Conservation (phyloP, 257 asterid species). For the Solanum dulcamara region DNA sequence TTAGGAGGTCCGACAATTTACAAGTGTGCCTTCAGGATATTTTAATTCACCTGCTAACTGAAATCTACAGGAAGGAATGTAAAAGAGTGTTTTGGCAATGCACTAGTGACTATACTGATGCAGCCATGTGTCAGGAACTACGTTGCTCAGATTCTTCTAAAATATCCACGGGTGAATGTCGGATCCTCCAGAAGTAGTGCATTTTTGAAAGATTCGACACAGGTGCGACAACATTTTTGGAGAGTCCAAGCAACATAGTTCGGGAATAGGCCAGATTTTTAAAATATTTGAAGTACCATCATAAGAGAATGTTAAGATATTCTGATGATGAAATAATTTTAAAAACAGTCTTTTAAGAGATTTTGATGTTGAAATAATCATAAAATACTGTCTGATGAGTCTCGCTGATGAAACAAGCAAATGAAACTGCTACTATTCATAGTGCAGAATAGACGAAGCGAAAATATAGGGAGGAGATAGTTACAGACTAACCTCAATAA, state of each 20-base stretch:
- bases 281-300: not conserved
- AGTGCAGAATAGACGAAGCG: not conserved
- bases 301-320: not conserved
- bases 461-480: not conserved
- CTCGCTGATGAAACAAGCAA: not conserved
- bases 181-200: not conserved
- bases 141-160: not conserved
- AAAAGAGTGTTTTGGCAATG: not conserved
- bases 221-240: not conserved
- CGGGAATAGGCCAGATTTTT: not conserved
- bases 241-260: not conserved
- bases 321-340: not conserved
- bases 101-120: not conserved
- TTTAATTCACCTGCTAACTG: not conserved
- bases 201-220: not conserved
- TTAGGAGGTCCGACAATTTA: not conserved
- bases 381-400: not conserved
- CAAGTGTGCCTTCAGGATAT: not conserved
- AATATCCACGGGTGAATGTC: not conserved
- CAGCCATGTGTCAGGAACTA: not conserved
- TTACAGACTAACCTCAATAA: constrained; percentile 12
- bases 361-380: not conserved
- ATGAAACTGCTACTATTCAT: not conserved
- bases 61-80: not conserved
- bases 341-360: not conserved